These are phyloP conservation scores for Pseudocercospora eumusae DNA, from an alignment of 2,329 filamentous ascomycete species.

Conservation along the genomic window DNA sequence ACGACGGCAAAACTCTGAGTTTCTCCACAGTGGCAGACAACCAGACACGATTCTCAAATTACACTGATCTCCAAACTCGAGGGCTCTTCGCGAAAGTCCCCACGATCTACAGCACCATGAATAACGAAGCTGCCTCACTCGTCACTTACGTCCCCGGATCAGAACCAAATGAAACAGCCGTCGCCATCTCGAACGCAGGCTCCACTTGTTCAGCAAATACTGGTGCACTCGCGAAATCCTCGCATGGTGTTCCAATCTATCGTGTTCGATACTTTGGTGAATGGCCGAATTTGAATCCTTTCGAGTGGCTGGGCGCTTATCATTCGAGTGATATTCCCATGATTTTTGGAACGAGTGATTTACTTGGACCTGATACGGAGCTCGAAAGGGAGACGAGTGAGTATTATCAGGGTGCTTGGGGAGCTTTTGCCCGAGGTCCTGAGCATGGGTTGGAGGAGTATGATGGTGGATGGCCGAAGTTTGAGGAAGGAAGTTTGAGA, in stretches of 20 bases:
- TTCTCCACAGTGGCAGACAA: slow-evolving; percentile 21
- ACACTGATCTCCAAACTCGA: slow-evolving; percentile 18
- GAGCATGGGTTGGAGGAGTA: slow-evolving; percentile 29
- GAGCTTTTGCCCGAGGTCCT: slow-evolving; percentile 41
- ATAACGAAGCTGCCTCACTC: slow-evolving; percentile 25
- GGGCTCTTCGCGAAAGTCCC: slow-evolving; percentile 21
- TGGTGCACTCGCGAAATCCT: slow-evolving; percentile 43
- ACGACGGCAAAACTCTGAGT: slow-evolving; percentile 11
- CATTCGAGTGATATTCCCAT: slow-evolving; percentile 38
- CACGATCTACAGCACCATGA: slow-evolving; percentile 16
- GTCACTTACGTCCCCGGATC: slow-evolving; percentile 12
- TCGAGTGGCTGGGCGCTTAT: slow-evolving; percentile 36
- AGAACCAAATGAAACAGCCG: slow-evolving; percentile 21
- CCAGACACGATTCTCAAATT: slow-evolving; percentile 25
- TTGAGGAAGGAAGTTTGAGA: slow-evolving; percentile 16
- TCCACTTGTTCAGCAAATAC: slow-evolving; percentile 46
- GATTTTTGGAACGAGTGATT: slow-evolving; percentile 37
- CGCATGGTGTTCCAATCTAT: slow-evolving; percentile 35
- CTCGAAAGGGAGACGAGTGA: slow-evolving; percentile 25
- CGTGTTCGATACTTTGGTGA: slow-evolving; percentile 36
- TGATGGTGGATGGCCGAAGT: slow-evolving; percentile 25
- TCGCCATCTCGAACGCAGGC: slow-evolving; percentile 8
- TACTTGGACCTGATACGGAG: slow-evolving; percentile 20
- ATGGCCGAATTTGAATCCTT: slow-evolving; percentile 27
- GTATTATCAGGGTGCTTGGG: slow-evolving; percentile 38